A percentile compares a stretch with the other conserved stretches of the same genome.
phyloP scores from a whole-genome alignment of 1,139 yeast species.

The Candida dubliniensis region DNA sequence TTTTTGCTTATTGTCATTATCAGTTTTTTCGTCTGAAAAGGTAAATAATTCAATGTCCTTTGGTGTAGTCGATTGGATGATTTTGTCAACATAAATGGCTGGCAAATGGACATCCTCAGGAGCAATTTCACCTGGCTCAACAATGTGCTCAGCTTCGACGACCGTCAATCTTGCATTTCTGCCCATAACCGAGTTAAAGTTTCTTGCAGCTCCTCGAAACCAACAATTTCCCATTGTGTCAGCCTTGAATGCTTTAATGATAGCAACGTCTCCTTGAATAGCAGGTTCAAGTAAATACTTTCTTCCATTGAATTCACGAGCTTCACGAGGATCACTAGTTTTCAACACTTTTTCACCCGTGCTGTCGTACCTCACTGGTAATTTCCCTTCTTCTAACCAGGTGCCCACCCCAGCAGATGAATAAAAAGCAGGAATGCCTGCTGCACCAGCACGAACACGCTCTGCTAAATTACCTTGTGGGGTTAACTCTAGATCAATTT shows the following conservation, averaged over 20 bases:
- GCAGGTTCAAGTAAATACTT: constrained; percentile 45
- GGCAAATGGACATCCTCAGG: constrained; percentile 51
- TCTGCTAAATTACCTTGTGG: constrained; percentile 56
- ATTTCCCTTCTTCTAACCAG: constrained; percentile 50
- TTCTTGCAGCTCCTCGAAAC: constrained; percentile 48
- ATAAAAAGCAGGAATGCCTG: constrained; percentile 52
- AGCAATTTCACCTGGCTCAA: constrained; percentile 44
- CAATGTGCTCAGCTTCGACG: constrained; percentile 54
- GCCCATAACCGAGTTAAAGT: constrained; percentile 48
- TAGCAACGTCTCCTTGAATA: constrained; percentile 46
- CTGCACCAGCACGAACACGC: constrained; percentile 49
- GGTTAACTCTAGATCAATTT: constrained; percentile 45
- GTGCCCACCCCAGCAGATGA: constrained; percentile 54
- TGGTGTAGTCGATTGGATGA: constrained; percentile 40
- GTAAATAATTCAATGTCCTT: constrained; percentile 43
- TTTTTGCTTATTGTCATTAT: constrained; percentile 14
- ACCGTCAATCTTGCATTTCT: constrained; percentile 46
- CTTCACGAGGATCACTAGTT: constrained; percentile 39
- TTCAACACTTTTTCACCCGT: constrained; percentile 34
- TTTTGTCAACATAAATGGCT: constrained; percentile 41
- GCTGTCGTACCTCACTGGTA: constrained; percentile 42
- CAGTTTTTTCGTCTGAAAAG: constrained; percentile 12
- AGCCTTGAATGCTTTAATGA: constrained; percentile 48
- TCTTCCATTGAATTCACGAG: constrained; percentile 42
- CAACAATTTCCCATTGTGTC: constrained; percentile 49